Conservation (phyloP, 2,329 filamentous ascomycete genomes). For the Chrysosporium queenslandicum region DNA sequence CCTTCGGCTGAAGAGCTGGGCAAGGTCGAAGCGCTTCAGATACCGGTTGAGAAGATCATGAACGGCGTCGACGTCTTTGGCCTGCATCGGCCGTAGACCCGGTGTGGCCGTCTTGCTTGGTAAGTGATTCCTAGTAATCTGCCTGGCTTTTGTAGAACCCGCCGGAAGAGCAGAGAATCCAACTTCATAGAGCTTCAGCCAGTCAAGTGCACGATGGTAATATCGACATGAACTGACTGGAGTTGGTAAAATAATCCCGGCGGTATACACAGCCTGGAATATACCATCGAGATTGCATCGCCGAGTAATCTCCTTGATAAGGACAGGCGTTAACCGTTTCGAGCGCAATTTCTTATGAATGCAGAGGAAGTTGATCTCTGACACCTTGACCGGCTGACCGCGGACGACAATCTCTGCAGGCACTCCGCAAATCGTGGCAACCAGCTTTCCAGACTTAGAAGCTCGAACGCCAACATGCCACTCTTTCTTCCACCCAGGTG, state of each 20-base stretch:
- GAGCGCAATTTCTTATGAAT: conserved; percentile 95
- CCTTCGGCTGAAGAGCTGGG: conserved; percentile 66
- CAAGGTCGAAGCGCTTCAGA: conserved; percentile 68
- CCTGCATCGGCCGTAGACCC: conserved; percentile 70
- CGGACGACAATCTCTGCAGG: conserved; percentile 75
- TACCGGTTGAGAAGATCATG: conserved; percentile 66
- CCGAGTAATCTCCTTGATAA: conserved; percentile 96
- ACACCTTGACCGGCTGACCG: conserved; percentile 61
- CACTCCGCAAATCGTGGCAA: conserved; percentile 92
- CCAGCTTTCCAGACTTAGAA: conserved; percentile 69
- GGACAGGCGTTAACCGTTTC: conserved; percentile 81
- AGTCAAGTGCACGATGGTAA: conserved; percentile 87
- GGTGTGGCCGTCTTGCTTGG: conserved; percentile 62
- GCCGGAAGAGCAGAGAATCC: conserved; percentile 83
- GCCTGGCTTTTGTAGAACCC: conserved; percentile 72
- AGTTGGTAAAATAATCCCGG: conserved; percentile 78
- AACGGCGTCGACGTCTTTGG: conserved; percentile 67
- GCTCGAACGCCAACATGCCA: conserved; percentile 95
- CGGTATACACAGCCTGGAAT: conserved; percentile 95
- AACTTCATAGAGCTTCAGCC: conserved; percentile 90
- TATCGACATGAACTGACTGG: conserved; percentile 90
- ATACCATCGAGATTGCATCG: conserved; percentile 77
- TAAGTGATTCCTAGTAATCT: conserved; percentile 76
- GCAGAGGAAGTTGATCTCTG: conserved; percentile 96
- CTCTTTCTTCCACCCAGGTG: conserved; percentile 83